These are phyloP conservation scores for Fagus sylvatica DNA, from an alignment of 306 rosid genomes.

Conservation along the genomic window DNA sequence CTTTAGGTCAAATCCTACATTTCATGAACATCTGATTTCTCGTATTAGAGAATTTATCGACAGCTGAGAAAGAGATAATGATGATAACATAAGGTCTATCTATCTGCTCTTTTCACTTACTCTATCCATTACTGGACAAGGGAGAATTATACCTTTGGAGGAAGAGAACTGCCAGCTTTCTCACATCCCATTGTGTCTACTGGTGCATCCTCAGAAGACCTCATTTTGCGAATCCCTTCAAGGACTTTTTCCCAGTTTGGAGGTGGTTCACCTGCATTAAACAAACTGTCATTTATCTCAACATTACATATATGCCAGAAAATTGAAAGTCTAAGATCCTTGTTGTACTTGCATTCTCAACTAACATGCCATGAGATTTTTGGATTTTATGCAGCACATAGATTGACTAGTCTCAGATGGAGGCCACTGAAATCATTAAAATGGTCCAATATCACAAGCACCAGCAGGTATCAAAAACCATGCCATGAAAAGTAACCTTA, in stretches of 20 bases:
- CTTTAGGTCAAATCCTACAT: neutral
- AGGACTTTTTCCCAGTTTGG: slow-evolving; percentile 72
- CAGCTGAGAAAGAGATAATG: neutral
- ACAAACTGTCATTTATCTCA: slow-evolving; percentile 7
- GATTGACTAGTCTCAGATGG: neutral
- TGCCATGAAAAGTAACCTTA: neutral
- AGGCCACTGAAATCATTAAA: neutral
- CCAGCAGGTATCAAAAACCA: neutral
- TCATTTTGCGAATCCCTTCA: slow-evolving; percentile 75
- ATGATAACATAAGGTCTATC: neutral
- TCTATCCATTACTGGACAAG: neutral
- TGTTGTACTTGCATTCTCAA: neutral
- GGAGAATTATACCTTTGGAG: slow-evolving; percentile 63
- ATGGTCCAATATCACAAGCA: neutral
- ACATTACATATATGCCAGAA: neutral
- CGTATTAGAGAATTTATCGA: neutral
- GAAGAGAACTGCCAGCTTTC: slow-evolving; percentile 53
- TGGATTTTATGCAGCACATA: neutral
- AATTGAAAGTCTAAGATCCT: neutral
- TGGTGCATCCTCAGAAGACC: slow-evolving; percentile 72
- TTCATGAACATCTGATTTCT: neutral
- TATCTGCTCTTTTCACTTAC: neutral
- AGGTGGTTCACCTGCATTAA: slow-evolving; percentile 62
- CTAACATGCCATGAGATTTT: neutral
- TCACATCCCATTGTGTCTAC: slow-evolving; percentile 68